A percentile compares a stretch with the other conserved stretches of the same genome.
Evolutionary conservation across 345 rosid genomes (phyloP).

Genomic region (Euphorbia tirucalli): DNA sequence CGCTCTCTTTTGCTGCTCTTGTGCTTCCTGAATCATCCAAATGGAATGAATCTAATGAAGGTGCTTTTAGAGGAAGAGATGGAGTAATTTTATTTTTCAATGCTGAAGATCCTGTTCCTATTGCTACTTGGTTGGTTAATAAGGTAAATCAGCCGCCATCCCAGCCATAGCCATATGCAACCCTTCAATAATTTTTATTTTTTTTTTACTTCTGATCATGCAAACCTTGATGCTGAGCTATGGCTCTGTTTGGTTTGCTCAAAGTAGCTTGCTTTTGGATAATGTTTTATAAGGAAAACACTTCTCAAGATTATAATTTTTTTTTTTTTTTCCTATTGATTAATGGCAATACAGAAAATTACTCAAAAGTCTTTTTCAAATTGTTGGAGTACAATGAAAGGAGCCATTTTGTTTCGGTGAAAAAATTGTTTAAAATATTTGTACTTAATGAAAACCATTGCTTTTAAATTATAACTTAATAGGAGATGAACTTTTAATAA

Average conservation of each 20-base stretch:
- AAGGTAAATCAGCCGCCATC: constrained; percentile 45
- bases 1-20: constrained; percentile 66
- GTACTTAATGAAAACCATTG: too few species aligned
- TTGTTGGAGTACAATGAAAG: not conserved
- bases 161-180: not conserved
- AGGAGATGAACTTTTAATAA: too few species aligned
- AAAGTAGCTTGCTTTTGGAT: not conserved
- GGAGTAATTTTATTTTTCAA: constrained; percentile 71
- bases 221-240: constrained; percentile 2
- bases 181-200: not conserved
- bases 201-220: not conserved
- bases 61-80: constrained; percentile 49
- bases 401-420: too few species aligned
- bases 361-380: not conserved
- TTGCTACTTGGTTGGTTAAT: constrained; percentile 71
- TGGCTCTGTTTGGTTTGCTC: not conserved
- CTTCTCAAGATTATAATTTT: not conserved
- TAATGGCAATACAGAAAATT: not conserved
- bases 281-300: not conserved
- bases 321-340: not conserved
- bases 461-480: too few species aligned
- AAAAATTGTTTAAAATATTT: too few species aligned
- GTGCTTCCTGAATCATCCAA: constrained; percentile 49
- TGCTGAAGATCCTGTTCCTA: constrained; percentile 64
- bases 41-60: constrained; percentile 31